These are phyloP conservation scores for Heracleum sosnowskyi DNA, from an alignment of 129 eudicot species.

Conservation along the genomic window DNA sequence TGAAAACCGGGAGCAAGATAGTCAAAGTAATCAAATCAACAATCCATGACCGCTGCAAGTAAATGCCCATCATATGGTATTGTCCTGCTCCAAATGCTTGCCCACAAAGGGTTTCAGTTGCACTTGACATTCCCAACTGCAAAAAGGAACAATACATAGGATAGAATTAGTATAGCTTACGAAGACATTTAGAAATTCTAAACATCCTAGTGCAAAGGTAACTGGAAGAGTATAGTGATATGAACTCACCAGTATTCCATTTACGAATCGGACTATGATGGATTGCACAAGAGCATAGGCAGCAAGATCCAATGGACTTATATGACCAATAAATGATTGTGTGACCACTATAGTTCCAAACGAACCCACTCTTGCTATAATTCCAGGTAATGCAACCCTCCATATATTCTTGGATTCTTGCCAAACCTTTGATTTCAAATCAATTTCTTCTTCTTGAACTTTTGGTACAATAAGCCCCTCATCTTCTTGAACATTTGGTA, in stretches of 20 bases:
- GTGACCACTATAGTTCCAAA: no score
- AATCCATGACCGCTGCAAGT: slow-evolving; percentile 74
- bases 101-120: slow-evolving; percentile 73
- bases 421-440: no score
- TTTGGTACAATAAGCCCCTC: slow-evolving; percentile 29
- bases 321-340: no score
- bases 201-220: not conserved
- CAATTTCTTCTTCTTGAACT: slow-evolving; percentile 12
- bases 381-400: no score
- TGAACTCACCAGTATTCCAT: slow-evolving; percentile 53
- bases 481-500: slow-evolving; percentile 15
- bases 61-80: slow-evolving; percentile 67
- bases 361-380: no score
- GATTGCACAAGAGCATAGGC: no score
- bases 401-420: no score
- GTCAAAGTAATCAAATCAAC: slow-evolving; percentile 48
- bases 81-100: slow-evolving; percentile 76
- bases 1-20: slow-evolving; percentile 44
- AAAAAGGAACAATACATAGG: not conserved
- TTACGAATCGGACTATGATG: slow-evolving; percentile 32
- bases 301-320: no score
- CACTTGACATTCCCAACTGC: slow-evolving; percentile 79
- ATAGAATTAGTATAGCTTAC: not conserved
- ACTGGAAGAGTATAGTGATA: not conserved
- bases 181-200: not conserved